Evolutionary conservation across 2,329 filamentous ascomycete genomes (phyloP).

Genomic region (Aspergillus phoenicis): DNA sequence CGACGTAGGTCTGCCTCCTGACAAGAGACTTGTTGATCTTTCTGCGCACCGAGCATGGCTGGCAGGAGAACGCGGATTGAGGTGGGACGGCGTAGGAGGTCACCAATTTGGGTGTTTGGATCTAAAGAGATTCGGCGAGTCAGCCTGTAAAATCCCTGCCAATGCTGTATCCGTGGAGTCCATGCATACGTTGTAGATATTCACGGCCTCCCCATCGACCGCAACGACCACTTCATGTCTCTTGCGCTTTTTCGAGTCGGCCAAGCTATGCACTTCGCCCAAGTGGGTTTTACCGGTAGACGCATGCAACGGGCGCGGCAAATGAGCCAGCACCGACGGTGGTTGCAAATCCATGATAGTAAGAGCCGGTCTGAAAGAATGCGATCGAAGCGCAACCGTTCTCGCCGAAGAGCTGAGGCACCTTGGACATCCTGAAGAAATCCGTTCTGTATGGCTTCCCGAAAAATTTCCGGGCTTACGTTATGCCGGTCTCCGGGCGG

Average conservation of each 20-base stretch:
- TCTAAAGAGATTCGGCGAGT: slow-evolving; percentile 41
- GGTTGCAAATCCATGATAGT: slow-evolving; percentile 47
- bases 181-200: slow-evolving; percentile 61
- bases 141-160: background rate
- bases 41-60: slow-evolving; percentile 61
- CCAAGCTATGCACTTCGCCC: slow-evolving; percentile 56
- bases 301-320: slow-evolving; percentile 48
- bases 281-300: slow-evolving; percentile 45
- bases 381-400: slow-evolving; percentile 14
- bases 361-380: background rate
- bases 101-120: slow-evolving; percentile 62
- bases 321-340: slow-evolving; percentile 48
- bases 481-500: slow-evolving; percentile 27
- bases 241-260: slow-evolving; percentile 61
- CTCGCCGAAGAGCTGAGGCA: slow-evolving; percentile 14
- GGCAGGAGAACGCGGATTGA: slow-evolving; percentile 58
- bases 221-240: slow-evolving; percentile 63
- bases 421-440: slow-evolving; percentile 18
- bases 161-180: too few species aligned
- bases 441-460: slow-evolving; percentile 24
- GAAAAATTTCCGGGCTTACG: slow-evolving; percentile 43
- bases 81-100: slow-evolving; percentile 65
- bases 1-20: slow-evolving; percentile 60
- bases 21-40: slow-evolving; percentile 49
- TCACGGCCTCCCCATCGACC: slow-evolving; percentile 63